Base-by-base conservation (phyloP, 176 grass and related monocot species). In the Otatea glauca region DNA sequence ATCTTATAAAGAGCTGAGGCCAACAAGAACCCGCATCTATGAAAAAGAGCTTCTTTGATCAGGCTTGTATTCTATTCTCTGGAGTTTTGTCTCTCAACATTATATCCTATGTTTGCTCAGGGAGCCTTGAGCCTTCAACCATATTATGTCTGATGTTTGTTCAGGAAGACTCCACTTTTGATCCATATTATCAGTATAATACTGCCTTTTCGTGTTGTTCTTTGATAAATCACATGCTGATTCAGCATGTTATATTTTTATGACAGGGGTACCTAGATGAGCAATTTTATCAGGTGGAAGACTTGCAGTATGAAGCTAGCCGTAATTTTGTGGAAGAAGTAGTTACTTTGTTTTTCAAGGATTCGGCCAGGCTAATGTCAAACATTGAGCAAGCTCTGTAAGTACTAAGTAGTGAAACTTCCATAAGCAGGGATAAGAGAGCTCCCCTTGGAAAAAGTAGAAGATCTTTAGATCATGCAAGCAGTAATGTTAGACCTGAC, bases 321-420 rank as follows among this genome's bases (percentile, higher is more conserved):
- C 96, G 91, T 83, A 96, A 99, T 85, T 99, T 99, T 84, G 81
- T 92, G 0, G 91, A 99, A 88, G 96, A 99, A 93, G 96, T 99
- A 17, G 91, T 84, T 24, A 87, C 88, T 70, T 88, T 93, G 90
- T 99, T 96, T 77, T 91, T 96, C 48, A 96, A 89, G 81, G 93
- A 99, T 81, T 99, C 96, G 4, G 69, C 89, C 56, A 90, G 91
- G 64, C 81, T 94, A 77, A 87, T 96, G 83, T 61, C 91, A 77
- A 99, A 99, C 86, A 88, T 96, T 68, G 96, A 92, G 76, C 97
- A 92, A 83, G 81, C 93, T 58, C 87, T 99, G 97, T 96, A 85
- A 94, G 89, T 84, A 79, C 39, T 84, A 74, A 88, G 4, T 75
- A 43, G 4, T 39, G 9, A 29, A 77, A 70, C 11, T 81, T 84